Percentiles rank a stretch among this genome's conserved stretches.
Evolutionary conservation across 805 yeast species (phyloP).

Genomic region (Wickerhamomyces queroliae): DNA sequence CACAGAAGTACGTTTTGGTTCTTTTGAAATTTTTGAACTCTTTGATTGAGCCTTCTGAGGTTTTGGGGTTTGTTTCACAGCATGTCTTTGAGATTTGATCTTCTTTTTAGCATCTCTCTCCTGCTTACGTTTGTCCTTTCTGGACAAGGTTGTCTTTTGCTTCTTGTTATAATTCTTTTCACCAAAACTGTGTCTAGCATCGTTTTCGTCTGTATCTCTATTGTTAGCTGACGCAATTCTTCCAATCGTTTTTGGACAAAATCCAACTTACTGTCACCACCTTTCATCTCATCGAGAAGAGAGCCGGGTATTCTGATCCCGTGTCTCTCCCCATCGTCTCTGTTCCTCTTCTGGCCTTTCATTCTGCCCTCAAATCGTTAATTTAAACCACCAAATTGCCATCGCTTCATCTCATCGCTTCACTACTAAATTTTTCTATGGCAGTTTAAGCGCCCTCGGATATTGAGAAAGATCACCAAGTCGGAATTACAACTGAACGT

Average conservation of each 20-base stretch:
- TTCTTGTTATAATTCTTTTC: conserved; percentile 28
- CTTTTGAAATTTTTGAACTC: conserved; percentile 21
- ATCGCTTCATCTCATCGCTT: neutral
- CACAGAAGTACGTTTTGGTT: conserved; percentile 7
- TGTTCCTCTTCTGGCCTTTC: conserved; percentile 6
- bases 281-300: conserved; percentile 46
- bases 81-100: conserved; percentile 12
- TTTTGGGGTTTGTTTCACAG: conserved; percentile 16
- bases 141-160: conserved; percentile 24
- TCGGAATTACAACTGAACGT: too few relatives aligned
- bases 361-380: conserved; percentile 1
- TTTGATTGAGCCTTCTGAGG: conserved; percentile 28
- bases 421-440: neutral
- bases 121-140: conserved; percentile 38
- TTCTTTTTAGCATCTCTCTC: conserved; percentile 30
- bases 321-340: conserved; percentile 21
- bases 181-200: conserved; percentile 26
- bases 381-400: neutral
- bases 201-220: conserved; percentile 35
- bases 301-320: conserved; percentile 53
- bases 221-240: conserved; percentile 1
- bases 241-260: neutral
- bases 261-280: conserved; percentile 5
- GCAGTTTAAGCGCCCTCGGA: neutral
- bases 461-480: too few relatives aligned